These are phyloP conservation scores for Vigna reflexopilosa DNA, from an alignment of 306 rosid genomes.

Conservation along the genomic window DNA sequence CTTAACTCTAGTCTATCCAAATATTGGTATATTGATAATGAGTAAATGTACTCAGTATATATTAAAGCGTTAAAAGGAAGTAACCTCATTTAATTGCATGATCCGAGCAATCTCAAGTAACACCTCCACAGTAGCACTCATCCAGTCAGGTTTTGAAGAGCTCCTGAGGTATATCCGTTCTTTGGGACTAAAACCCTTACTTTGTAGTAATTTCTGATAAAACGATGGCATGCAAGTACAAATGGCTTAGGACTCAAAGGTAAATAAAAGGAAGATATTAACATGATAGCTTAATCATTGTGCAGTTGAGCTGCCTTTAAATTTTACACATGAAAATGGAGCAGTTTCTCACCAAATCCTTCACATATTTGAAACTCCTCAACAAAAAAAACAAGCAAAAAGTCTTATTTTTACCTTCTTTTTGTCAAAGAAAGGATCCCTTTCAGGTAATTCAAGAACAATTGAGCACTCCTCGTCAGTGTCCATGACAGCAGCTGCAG, in stretches of 20 bases:
- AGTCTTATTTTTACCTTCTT: slow-evolving; percentile 66
- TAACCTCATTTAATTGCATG: slow-evolving; percentile 83
- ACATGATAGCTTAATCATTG: slow-evolving; percentile 4
- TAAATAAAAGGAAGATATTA: slow-evolving; percentile 12
- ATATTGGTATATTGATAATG: slow-evolving; percentile 15
- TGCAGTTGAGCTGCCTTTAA: slow-evolving; percentile 12
- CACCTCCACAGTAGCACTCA: slow-evolving; percentile 51
- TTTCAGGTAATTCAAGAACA: slow-evolving; percentile 68
- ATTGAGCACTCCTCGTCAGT: slow-evolving; percentile 53
- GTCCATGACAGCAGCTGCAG: slow-evolving; percentile 50
- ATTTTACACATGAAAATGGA: slow-evolving; percentile 26
- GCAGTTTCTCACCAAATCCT: neutral
- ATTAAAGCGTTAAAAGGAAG: slow-evolving; percentile 35
- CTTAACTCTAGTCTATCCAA: slow-evolving; percentile 35
- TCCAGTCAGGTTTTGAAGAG: slow-evolving; percentile 49
- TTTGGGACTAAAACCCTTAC: slow-evolving; percentile 64
- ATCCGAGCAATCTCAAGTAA: slow-evolving; percentile 73
- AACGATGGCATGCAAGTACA: slow-evolving; percentile 22
- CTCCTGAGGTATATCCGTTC: slow-evolving; percentile 55
- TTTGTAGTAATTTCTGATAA: slow-evolving; percentile 65
- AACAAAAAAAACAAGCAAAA: neutral
- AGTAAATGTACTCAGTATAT: slow-evolving; percentile 32
- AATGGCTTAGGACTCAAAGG: slow-evolving; percentile 30
- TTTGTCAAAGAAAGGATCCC: slow-evolving; percentile 59
- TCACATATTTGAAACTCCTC: slow-evolving; percentile 36